phyloP scores from a whole-genome alignment of 2,329 filamentous ascomycete genomes.

The Aspergillus hiratsukae region DNA sequence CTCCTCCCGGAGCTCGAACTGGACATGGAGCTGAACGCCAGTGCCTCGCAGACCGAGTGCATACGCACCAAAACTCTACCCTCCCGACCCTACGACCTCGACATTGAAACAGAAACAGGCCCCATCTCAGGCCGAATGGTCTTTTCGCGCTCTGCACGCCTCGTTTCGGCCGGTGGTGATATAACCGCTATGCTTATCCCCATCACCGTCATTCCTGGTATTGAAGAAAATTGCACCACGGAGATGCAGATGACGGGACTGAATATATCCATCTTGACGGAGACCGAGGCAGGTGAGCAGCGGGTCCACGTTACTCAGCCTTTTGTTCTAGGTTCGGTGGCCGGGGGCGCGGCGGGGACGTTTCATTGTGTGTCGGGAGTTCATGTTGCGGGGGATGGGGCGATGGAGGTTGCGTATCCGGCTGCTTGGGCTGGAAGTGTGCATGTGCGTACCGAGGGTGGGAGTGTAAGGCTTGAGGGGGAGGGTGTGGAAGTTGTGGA shows the following conservation, averaged over 20 bases:
- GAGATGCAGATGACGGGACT: neutral
- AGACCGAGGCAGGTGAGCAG: slow-evolving; percentile 12
- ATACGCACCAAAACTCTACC: neutral
- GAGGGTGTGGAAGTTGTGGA: slow-evolving; percentile 18
- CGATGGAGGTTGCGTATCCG: slow-evolving; percentile 25
- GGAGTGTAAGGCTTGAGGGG: slow-evolving; percentile 18
- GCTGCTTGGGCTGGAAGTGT: slow-evolving; percentile 27
- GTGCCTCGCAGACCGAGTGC: neutral
- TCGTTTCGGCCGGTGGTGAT: slow-evolving; percentile 46
- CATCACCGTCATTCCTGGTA: slow-evolving; percentile 18
- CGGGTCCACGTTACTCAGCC: slow-evolving; percentile 17
- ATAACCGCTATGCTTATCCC: slow-evolving; percentile 50
- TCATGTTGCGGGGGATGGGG: slow-evolving; percentile 19
- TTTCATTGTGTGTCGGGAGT: neutral
- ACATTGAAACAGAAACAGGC: slow-evolving; percentile 24
- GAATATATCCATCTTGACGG: slow-evolving; percentile 15
- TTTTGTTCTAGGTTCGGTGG: slow-evolving; percentile 2
- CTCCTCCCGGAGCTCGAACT: slow-evolving; percentile 1
- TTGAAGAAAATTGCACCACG: slow-evolving; percentile 2
- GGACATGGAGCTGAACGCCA: neutral
- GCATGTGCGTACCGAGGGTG: slow-evolving; percentile 12
- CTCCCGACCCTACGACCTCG: slow-evolving; percentile 22
- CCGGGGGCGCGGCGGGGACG: neutral
- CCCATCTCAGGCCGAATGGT: slow-evolving; percentile 41
- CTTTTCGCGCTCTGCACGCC: slow-evolving; percentile 41